Conservation (phyloP, 176 grass and related monocot species). For the Oryza officinalis region DNA sequence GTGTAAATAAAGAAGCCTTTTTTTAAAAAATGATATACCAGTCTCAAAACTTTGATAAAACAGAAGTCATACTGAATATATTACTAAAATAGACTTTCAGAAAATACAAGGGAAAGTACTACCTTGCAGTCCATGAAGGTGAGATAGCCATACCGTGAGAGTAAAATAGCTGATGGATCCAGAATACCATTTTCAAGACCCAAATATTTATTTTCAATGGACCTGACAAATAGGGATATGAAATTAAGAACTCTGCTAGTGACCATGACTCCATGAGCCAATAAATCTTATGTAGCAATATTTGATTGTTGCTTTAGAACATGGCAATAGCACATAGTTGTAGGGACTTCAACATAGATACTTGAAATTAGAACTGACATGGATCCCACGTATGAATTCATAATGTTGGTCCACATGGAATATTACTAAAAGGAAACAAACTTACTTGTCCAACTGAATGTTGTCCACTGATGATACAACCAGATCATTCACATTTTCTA, state of each 20-base stretch:
- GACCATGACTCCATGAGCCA: neutral
- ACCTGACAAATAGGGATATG: slow-evolving; percentile 44
- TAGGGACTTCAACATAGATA: slow-evolving; percentile 24
- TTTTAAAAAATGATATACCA: slow-evolving; percentile 17
- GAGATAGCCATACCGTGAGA: slow-evolving; percentile 82
- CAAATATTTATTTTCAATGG: slow-evolving; percentile 92
- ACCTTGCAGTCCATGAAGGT: slow-evolving; percentile 96
- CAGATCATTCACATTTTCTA: slow-evolving; percentile 77
- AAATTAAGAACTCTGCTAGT: neutral
- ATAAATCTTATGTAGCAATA: neutral
- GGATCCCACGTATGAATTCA: neutral
- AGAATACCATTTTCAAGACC: slow-evolving; percentile 94
- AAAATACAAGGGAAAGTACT: slow-evolving; percentile 26
- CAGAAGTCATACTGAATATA: neutral
- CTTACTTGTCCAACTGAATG: slow-evolving; percentile 89
- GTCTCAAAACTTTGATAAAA: neutral
- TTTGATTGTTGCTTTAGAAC: neutral
- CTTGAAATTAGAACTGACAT: neutral
- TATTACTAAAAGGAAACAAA: neutral
- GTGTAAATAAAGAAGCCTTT: neutral
- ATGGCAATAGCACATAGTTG: neutral
- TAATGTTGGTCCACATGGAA: neutral
- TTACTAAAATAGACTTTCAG: slow-evolving; percentile 27
- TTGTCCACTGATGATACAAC: slow-evolving; percentile 68
- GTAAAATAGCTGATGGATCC: slow-evolving; percentile 88